Evolutionary conservation across 2,329 filamentous ascomycete species (phyloP).

Genomic region (Fusarium pininemorale): DNA sequence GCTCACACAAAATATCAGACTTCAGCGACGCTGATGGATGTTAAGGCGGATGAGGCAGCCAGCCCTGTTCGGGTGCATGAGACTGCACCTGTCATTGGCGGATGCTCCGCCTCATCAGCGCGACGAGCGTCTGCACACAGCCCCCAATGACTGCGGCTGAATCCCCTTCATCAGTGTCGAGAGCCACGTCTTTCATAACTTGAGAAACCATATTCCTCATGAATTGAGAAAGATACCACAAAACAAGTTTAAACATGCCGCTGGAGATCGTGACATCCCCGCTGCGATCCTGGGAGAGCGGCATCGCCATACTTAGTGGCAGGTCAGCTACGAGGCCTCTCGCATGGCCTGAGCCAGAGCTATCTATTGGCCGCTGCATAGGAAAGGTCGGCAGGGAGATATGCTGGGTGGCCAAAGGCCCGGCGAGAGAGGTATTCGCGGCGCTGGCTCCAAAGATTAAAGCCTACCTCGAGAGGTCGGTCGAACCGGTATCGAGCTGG

Average conservation of each 20-base stretch:
- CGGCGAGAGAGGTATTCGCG: neutral
- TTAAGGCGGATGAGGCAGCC: neutral
- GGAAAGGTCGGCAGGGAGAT: neutral
- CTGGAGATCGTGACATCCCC: neutral
- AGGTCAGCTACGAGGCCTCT: neutral
- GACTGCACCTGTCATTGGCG: neutral
- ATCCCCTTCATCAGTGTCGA: neutral
- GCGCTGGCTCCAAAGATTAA: neutral
- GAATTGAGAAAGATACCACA: neutral
- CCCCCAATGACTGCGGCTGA: neutral
- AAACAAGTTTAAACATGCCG: neutral
- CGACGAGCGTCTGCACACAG: neutral
- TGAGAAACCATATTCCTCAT: neutral
- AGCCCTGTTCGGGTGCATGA: neutral
- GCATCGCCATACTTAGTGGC: neutral
- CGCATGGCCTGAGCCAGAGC: neutral
- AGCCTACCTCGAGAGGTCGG: neutral
- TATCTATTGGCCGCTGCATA: neutral
- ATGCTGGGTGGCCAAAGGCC: neutral
- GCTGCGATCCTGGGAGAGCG: neutral
- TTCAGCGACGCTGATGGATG: neutral
- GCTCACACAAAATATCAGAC: rapidly evolving
- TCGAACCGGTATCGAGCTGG: neutral
- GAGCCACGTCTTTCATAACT: neutral
- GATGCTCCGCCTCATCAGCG: neutral